A percentile compares a stretch with the other conserved stretches of the same genome.
These are phyloP conservation scores for Heliosperma pusillum DNA, from an alignment of 148 eudicot genomes.

Conservation along the genomic window DNA sequence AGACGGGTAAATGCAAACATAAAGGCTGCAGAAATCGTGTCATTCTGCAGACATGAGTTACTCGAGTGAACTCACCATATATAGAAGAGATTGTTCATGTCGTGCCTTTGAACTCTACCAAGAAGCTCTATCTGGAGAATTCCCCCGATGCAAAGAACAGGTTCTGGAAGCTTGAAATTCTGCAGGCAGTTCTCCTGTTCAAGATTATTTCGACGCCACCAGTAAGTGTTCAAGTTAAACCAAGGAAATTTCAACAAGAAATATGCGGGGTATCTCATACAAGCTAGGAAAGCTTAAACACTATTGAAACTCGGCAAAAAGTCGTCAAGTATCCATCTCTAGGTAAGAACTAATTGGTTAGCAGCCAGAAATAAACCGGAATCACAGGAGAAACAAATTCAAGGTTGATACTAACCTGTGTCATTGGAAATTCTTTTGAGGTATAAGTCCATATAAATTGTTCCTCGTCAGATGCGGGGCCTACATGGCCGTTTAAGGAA, in stretches of 20 bases:
- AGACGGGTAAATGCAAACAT: too few relatives aligned
- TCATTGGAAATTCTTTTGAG: constrained; percentile 70
- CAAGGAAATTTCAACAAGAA: too few relatives aligned
- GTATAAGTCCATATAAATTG: constrained; percentile 79
- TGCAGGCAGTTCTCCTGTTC: constrained; percentile 65
- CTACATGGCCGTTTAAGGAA: constrained; percentile 17
- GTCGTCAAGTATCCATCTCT: not conserved
- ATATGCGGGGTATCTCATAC: too few relatives aligned
- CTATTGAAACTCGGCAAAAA: not conserved
- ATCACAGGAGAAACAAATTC: not conserved
- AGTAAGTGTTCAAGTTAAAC: too few relatives aligned
- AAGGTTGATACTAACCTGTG: constrained; percentile 44
- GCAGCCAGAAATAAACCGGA: not conserved
- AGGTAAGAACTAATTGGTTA: not conserved
- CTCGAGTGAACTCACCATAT: constrained; percentile 54
- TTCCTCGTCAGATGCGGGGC: constrained; percentile 42
- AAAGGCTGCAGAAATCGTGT: too few relatives aligned
- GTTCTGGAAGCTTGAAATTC: constrained; percentile 70
- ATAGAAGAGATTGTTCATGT: constrained; percentile 61
- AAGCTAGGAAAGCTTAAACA: too few relatives aligned
- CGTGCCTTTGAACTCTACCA: constrained; percentile 80
- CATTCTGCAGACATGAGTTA: too few relatives aligned
- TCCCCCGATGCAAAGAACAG: constrained; percentile 81
- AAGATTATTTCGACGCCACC: not conserved
- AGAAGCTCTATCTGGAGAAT: constrained; percentile 71